phyloP scores from a whole-genome alignment of 176 grass and related monocot genomes.

The Phyllostachys edulis region DNA sequence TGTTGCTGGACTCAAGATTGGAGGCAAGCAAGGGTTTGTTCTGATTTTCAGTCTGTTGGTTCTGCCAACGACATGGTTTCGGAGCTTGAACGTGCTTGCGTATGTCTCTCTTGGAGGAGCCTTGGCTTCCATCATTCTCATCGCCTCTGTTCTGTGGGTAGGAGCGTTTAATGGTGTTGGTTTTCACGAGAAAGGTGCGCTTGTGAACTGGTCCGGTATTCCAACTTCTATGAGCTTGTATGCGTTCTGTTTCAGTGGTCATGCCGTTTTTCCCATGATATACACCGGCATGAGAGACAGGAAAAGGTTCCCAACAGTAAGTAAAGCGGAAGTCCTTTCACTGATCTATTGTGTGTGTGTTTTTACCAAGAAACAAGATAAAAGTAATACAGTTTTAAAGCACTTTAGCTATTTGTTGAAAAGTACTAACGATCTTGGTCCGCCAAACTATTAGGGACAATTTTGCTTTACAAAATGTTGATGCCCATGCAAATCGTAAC shows the following conservation, averaged over 20 bases:
- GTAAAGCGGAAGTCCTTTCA: conserved; percentile 3
- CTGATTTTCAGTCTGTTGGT: conserved; percentile 62
- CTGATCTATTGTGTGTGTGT: conserved; percentile 13
- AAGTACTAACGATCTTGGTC: background rate
- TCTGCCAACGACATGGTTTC: conserved; percentile 82
- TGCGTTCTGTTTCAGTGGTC: conserved; percentile 91
- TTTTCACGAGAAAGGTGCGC: conserved; percentile 63
- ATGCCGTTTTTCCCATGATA: conserved; percentile 84
- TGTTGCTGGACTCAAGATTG: conserved; percentile 47
- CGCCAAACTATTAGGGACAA: background rate
- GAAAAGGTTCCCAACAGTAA: conserved; percentile 65
- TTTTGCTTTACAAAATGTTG: background rate
- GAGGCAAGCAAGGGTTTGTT: conserved; percentile 80
- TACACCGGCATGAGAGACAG: conserved; percentile 75
- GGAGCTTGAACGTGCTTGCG: conserved; percentile 70
- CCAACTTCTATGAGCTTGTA: conserved; percentile 78
- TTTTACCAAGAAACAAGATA: background rate
- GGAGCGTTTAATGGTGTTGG: conserved; percentile 62
- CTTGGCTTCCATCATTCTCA: conserved; percentile 61
- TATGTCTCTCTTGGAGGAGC: conserved; percentile 69
- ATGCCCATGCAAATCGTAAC: background rate
- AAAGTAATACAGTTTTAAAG: background rate
- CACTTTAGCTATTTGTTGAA: background rate
- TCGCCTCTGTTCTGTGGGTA: conserved; percentile 58
- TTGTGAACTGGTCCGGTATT: conserved; percentile 58